Percentiles rank a stretch among this genome's conserved stretches.
phyloP scores from a whole-genome alignment of 176 grass and related monocot species.

The Oryza brachyantha region DNA sequence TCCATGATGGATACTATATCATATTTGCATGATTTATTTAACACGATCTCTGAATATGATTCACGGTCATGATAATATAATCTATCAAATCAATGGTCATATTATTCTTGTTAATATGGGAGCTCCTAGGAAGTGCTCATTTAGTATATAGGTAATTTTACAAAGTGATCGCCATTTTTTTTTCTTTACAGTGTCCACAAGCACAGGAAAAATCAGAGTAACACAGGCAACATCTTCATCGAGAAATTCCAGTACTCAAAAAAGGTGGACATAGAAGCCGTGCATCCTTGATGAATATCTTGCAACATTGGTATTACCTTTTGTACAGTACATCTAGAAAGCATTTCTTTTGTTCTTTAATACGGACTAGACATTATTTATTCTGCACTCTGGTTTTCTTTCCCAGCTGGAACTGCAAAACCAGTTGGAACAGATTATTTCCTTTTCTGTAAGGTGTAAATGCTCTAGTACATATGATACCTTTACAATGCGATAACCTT shows the following conservation, averaged over 20 bases:
- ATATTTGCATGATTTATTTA: no score
- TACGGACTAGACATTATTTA: conserved; percentile 7
- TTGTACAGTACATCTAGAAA: conserved; percentile 34
- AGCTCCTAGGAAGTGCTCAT: no score
- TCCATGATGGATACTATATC: no score
- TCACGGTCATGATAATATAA: no score
- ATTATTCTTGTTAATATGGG: no score
- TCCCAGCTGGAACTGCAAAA: background rate
- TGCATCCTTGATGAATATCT: conserved; percentile 5
- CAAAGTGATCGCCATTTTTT: background rate
- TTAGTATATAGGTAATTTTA: no score
- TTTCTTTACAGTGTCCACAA: conserved; percentile 47
- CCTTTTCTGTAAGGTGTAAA: background rate
- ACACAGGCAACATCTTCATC: conserved; percentile 42
- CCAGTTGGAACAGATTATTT: background rate
- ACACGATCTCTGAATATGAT: no score
- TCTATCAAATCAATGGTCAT: no score
- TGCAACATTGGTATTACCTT: conserved; percentile 16
- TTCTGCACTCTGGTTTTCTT: conserved; percentile 1
- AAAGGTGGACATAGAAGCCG: conserved; percentile 44
- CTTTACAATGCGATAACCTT: background rate
- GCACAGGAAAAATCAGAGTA: conserved; percentile 25
- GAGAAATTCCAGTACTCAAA: conserved; percentile 31
- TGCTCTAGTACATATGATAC: conserved; percentile 29
- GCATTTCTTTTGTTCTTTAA: background rate